These are phyloP conservation scores for Metarhizium brunneum DNA, from an alignment of 2,329 filamentous ascomycete genomes.

Conservation along the genomic window DNA sequence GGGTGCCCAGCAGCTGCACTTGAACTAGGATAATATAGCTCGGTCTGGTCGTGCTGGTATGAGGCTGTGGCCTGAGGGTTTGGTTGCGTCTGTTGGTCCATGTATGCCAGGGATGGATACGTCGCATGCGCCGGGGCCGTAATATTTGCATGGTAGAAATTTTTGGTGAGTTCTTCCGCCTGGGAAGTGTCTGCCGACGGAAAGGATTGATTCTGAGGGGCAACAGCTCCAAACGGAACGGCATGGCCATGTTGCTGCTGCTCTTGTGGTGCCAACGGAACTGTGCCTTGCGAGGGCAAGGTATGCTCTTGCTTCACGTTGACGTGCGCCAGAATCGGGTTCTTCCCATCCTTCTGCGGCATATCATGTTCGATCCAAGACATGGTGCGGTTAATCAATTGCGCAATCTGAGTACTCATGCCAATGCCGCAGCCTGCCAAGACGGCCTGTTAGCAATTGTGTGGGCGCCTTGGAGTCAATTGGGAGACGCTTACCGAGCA, in stretches of 20 bases:
- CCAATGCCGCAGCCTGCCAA: constrained; percentile 32
- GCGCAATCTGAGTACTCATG: constrained; percentile 34
- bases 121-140: constrained; percentile 16
- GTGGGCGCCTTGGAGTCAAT: background rate
- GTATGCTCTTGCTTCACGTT: constrained; percentile 31
- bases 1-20: constrained; percentile 13
- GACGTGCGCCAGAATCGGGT: constrained; percentile 6
- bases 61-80: background rate
- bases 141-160: constrained; percentile 18
- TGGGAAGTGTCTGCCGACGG: constrained; percentile 9
- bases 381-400: constrained; percentile 42
- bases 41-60: constrained; percentile 16
- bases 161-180: constrained; percentile 15
- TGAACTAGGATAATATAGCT: constrained; percentile 19
- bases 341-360: constrained; percentile 21
- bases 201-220: constrained; percentile 16
- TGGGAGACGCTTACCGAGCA: constrained; percentile 45
- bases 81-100: constrained; percentile 11
- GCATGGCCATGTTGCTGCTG: constrained; percentile 13
- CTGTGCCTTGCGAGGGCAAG: constrained; percentile 13
- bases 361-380: constrained; percentile 43
- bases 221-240: background rate
- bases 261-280: constrained; percentile 22
- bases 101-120: constrained; percentile 23
- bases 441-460: constrained; percentile 5